These are phyloP conservation scores for Colletotrichum chrysophilum DNA, from an alignment of 2,329 filamentous ascomycete species.

Conservation along the genomic window DNA sequence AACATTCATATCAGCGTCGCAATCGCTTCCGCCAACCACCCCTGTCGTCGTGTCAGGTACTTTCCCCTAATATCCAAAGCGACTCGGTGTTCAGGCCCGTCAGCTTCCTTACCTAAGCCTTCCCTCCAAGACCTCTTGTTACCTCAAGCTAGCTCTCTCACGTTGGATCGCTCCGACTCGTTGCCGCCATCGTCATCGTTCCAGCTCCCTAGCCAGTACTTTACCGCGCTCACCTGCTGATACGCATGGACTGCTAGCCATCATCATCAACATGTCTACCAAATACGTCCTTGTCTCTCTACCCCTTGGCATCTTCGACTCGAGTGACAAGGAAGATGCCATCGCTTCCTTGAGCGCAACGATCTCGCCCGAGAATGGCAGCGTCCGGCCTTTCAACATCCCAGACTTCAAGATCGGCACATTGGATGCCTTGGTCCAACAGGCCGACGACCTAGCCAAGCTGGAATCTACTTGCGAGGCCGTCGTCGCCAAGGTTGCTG, in stretches of 20 bases:
- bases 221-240: background rate
- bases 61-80: background rate
- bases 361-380: constrained; percentile 76
- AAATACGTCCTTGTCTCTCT: constrained; percentile 91
- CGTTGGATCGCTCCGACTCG: background rate
- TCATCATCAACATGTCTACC: constrained; percentile 43
- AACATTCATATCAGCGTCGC: background rate
- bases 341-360: constrained; percentile 76
- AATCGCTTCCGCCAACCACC: background rate
- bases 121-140: background rate
- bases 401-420: constrained; percentile 98
- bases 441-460: constrained; percentile 94
- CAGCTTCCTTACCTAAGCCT: background rate
- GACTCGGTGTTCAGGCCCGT: background rate
- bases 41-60: background rate
- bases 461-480: constrained; percentile 79
- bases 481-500: constrained; percentile 86
- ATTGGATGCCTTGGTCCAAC: constrained; percentile 90
- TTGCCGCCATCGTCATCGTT: background rate
- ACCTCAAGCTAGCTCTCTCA: background rate
- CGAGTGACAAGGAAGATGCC: constrained; percentile 81
- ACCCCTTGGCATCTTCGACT: constrained; percentile 84
- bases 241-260: constrained; percentile 6
- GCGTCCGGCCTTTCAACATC: constrained; percentile 78
- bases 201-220: background rate